Percentiles rank a stretch among this genome's conserved stretches.
These are phyloP conservation scores for Aphanoascus verrucosus DNA, from an alignment of 2,329 filamentous ascomycete species.

Conservation along the genomic window DNA sequence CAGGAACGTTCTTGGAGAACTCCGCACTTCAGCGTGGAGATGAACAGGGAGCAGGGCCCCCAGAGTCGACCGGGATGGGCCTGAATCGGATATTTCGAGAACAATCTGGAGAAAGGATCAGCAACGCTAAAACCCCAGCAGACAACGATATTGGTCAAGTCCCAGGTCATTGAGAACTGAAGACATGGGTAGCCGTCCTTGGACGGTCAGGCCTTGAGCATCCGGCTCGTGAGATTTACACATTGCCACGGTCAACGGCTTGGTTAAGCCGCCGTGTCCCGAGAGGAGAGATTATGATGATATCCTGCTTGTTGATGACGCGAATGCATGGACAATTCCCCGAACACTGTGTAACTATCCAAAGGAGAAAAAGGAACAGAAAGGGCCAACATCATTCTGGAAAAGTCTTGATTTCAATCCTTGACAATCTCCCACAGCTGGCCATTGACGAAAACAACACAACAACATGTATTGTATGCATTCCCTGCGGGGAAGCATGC, in stretches of 20 bases:
- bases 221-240: background rate
- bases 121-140: background rate
- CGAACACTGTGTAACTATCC: background rate
- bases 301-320: background rate
- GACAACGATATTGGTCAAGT: background rate
- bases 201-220: background rate
- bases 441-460: background rate
- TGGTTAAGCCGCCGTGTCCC: background rate
- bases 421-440: too few relatives aligned
- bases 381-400: background rate
- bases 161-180: background rate
- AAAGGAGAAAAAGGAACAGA: background rate
- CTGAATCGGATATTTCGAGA: slow-evolving; percentile 12
- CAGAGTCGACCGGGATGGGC: background rate
- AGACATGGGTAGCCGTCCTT: background rate
- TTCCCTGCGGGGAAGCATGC: slow-evolving; percentile 1
- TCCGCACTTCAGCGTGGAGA: slow-evolving; percentile 9
- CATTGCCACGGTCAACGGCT: slow-evolving; percentile 7
- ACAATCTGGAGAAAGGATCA: slow-evolving; percentile 10
- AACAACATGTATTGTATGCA: background rate
- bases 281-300: background rate
- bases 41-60: background rate
- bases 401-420: background rate
- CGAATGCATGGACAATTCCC: background rate
- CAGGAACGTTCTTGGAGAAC: slow-evolving; percentile 3